phyloP scores from a whole-genome alignment of 805 yeast genomes.

The Spathaspora arborariae region DNA sequence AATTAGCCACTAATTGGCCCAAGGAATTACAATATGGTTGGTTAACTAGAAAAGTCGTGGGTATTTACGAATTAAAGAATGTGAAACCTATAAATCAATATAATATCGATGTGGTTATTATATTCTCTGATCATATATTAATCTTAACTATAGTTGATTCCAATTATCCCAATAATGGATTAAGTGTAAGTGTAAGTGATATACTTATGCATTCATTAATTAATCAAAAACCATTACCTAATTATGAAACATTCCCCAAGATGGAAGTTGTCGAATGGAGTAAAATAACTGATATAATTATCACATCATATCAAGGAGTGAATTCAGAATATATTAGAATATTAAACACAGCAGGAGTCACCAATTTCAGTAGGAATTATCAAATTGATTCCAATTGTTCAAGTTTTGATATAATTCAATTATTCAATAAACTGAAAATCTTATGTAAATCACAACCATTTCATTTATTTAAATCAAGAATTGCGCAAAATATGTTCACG shows the following conservation, averaged over 20 bases:
- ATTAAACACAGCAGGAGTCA: slow-evolving; percentile 24
- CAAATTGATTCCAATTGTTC: slow-evolving; percentile 8
- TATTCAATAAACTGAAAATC: slow-evolving; percentile 65
- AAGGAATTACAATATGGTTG: slow-evolving; percentile 81
- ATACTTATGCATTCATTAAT: slow-evolving; percentile 85
- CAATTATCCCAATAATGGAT: slow-evolving; percentile 20
- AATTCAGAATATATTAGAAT: slow-evolving; percentile 24
- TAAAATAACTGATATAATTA: slow-evolving; percentile 51
- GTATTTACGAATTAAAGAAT: slow-evolving; percentile 49
- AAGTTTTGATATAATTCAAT: slow-evolving; percentile 45
- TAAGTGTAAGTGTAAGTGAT: slow-evolving; percentile 60
- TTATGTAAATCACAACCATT: slow-evolving; percentile 80
- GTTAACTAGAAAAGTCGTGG: slow-evolving; percentile 81
- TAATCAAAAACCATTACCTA: slow-evolving; percentile 72
- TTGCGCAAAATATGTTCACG: slow-evolving; percentile 61
- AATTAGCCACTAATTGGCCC: slow-evolving; percentile 86
- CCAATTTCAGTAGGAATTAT: slow-evolving; percentile 4
- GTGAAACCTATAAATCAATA: slow-evolving; percentile 15
- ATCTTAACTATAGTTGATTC: slow-evolving; percentile 54
- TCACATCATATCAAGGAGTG: slow-evolving; percentile 38
- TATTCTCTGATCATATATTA: slow-evolving; percentile 78
- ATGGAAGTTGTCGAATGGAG: slow-evolving; percentile 70
- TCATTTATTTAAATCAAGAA: slow-evolving; percentile 67
- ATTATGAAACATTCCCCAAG: slow-evolving; percentile 50
- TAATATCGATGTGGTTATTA: slow-evolving; percentile 52